Evolutionary conservation across 257 asterid species (phyloP), one percentile per base, ranked within the genome.

Genomic region (Fraxinus quadrangulata): DNA sequence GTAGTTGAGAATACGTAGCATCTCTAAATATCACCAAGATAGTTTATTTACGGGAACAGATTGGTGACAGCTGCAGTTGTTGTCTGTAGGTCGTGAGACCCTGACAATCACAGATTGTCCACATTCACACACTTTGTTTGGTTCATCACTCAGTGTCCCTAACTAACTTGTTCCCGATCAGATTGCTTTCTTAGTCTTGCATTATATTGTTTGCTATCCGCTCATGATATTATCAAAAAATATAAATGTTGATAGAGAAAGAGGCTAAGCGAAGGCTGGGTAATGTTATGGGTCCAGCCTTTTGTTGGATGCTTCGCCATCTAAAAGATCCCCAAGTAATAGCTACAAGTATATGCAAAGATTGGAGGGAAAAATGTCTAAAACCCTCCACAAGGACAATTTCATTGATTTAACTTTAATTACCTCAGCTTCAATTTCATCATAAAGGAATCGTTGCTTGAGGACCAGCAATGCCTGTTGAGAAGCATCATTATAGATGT

Each of bases 381-480:
- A 12, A 75, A 71, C 54, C 70, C 70, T 73, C 67, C 34, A 54
- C 28, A 45, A 39, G 75, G 72, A 75, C 54, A 42, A 72, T 65
- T 49, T 71, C 14, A 30, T 70, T 47, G 74, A 23, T 75, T 67
- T 36, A 47, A 61, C 34, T 67, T 67, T 66, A 77, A 74, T 80
- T 89, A 95, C 99, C 99, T 93, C 99, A n/a, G 99, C 99, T 86
- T 96, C 99, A 71, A 96, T 88, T 88, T 96, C 99, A 88, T 96
- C 99, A 65, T 96, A 96, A 75, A 96, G 98, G 85, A 92, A 93
- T 12, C 99, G 94, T 86, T 96, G 99, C 91, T 96, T 92, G 84
- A 93, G 96, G 84, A 87, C 87, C 75, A 89, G 97, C 59, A 96
- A 88, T 78, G 97, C 98, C 72, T 93, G 96, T 83, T 96, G 98